Evolutionary conservation across 495 filamentous ascomycete genomes (phyloP), one percentile per base, ranked within the genome.

Genomic region (Neurospora sp.): DNA sequence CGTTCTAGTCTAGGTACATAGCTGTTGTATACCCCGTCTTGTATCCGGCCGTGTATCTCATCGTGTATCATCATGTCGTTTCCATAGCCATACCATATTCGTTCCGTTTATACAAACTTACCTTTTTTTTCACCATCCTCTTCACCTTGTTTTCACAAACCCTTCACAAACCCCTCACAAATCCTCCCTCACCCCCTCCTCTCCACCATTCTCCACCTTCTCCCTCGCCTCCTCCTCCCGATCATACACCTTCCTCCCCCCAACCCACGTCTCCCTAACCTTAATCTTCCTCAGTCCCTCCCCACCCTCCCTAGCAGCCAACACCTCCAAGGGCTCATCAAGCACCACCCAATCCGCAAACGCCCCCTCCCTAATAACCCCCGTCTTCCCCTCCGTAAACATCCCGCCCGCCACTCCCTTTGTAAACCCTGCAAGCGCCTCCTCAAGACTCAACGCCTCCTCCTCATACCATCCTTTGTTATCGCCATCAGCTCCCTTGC

Each of bases 191-290:
- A 18, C 48, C 45, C 42, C 37, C 2, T n/a, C 22, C 53, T 35
- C 27, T 14, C 14, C 53, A 35, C 27, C 31, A 22, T 5, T 20
- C 53, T 1, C 48, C 22, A 2, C 14, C 53, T 65, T 37, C 14
- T 16, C 18, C 1, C 3, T 2, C 53, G 18, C 59, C n/a, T 75
- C 72, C 6, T 70, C 73, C 41, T 82, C 80, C 59, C 83, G 78
- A 20, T 48, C 22, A 73, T 84, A 85, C 0, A 85, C 84, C 70
- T 48, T 80, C 77, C 53, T 80, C 1, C 89, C 89, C 1, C 76
- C 88, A 69, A 91, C 86, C 89, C 89, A 91, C 4, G 89, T 91
- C 82, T 91, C 89, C 72, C 77, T 80, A 0, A 91, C 88, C 65
- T 75, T 82, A 48, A 89, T 73, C 9, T 75, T 77, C 68, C 85